Conservation (phyloP, 73 alveolate genomes). For the Strombidium stylifer region DNA sequence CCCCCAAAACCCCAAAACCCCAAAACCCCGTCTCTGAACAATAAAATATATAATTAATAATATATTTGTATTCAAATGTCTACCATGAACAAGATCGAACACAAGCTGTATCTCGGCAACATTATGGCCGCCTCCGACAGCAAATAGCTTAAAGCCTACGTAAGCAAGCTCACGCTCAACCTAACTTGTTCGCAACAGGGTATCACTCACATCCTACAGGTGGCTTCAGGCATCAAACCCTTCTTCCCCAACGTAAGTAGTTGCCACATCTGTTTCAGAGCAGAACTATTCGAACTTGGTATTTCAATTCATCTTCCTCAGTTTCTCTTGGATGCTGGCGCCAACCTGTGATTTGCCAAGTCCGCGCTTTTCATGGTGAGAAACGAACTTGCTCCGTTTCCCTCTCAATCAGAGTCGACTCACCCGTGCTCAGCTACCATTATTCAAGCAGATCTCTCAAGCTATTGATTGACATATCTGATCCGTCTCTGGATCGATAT, state of each 20-base stretch:
- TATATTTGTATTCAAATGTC: too few relatives aligned
- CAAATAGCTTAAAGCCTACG: not conserved
- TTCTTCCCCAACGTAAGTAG: constrained; percentile 30
- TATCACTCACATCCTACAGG: constrained; percentile 51
- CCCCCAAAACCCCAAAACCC: not conserved
- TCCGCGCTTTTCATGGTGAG: too few relatives aligned
- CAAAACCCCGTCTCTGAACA: not conserved
- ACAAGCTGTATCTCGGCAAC: constrained; percentile 25
- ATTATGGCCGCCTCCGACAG: constrained; percentile 8
- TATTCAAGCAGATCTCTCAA: not conserved
- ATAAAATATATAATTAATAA: too few relatives aligned
- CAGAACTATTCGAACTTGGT: too few relatives aligned
- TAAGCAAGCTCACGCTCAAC: not conserved
- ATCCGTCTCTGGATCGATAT: too few relatives aligned
- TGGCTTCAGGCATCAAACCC: constrained; percentile 36
- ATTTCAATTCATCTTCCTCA: too few relatives aligned
- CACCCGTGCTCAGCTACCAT: not conserved
- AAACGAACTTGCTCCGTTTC: too few relatives aligned
- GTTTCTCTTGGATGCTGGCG: too few relatives aligned
- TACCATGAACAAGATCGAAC: constrained; percentile 31
- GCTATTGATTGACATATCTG: not conserved
- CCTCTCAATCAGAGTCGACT: not conserved
- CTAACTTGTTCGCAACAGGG: not conserved
- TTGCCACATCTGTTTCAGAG: too few relatives aligned
- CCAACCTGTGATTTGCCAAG: too few relatives aligned